These are phyloP conservation scores for Irpex sp. DNA, from an alignment of 1,284 basidiomycete species.

Conservation along the genomic window DNA sequence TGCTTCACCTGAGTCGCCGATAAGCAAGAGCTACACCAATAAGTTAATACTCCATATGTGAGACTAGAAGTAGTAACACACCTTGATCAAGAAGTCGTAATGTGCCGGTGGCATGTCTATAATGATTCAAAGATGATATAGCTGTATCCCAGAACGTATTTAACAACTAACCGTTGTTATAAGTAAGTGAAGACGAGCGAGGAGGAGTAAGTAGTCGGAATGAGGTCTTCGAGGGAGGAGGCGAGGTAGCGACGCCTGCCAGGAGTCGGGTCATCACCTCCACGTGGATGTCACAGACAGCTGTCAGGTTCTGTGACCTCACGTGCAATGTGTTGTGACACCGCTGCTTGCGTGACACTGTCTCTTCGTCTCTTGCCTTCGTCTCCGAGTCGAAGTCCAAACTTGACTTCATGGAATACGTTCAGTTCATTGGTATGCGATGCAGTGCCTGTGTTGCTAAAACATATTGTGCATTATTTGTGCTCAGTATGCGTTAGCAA, in stretches of 20 bases:
- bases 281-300: background rate
- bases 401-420: too few species aligned
- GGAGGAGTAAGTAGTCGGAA: background rate
- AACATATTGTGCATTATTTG: too few species aligned
- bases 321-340: background rate
- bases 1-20: conserved; percentile 87
- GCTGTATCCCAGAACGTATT: background rate
- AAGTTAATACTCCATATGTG: conserved; percentile 9
- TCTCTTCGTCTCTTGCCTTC: too few species aligned
- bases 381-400: too few species aligned
- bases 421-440: too few species aligned
- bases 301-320: background rate
- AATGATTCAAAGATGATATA: background rate
- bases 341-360: background rate
- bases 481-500: too few species aligned
- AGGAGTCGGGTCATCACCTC: background rate
- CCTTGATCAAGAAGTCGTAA: conserved; percentile 94
- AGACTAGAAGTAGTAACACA: conserved; percentile 20
- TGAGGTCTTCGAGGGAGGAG: conserved; percentile 2
- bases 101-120: conserved; percentile 76
- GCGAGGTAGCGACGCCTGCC: background rate
- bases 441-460: too few species aligned
- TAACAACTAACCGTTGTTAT: conserved; percentile 12
- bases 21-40: conserved; percentile 75
- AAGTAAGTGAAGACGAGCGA: background rate